Evolutionary conservation across 1,284 basidiomycete species (phyloP).

Genomic region (Phellinidium pouzarii): DNA sequence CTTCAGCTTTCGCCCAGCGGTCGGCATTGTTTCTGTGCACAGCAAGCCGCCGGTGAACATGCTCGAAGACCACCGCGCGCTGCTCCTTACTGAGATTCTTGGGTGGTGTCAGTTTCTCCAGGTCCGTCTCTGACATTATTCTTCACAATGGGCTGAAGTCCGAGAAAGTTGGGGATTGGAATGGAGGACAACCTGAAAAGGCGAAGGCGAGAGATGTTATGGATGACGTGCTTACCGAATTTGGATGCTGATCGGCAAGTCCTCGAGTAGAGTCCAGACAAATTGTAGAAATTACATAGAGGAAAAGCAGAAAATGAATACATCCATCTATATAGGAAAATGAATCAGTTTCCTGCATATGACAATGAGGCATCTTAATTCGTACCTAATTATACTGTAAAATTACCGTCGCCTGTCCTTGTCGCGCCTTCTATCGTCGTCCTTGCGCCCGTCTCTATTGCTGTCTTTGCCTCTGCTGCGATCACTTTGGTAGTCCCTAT

Average conservation of each 20-base stretch:
- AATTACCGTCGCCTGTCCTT: constrained; percentile 6
- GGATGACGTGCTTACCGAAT: background rate
- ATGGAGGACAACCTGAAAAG: background rate
- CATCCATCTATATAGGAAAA: background rate
- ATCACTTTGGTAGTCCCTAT: constrained; percentile 19
- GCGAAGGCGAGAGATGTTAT: background rate
- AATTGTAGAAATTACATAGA: background rate
- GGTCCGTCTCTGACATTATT: constrained; percentile 21
- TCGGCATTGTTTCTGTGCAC: constrained; percentile 39
- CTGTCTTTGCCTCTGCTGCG: constrained; percentile 22
- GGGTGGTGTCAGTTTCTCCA: constrained; percentile 36
- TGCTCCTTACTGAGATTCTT: constrained; percentile 34
- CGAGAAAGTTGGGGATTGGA: background rate
- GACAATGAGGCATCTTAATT: background rate
- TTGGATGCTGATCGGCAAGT: background rate
- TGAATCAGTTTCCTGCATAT: background rate
- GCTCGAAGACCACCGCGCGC: constrained; percentile 35
- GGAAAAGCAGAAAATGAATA: background rate
- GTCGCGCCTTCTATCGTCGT: background rate
- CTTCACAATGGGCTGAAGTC: background rate
- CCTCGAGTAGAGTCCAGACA: background rate
- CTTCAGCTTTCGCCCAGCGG: constrained; percentile 36
- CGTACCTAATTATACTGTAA: background rate
- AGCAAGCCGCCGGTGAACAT: constrained; percentile 41
- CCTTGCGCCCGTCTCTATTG: background rate